These are phyloP conservation scores for Orbilia blumenaviensis DNA, from an alignment of 2,329 filamentous ascomycete species.

Conservation along the genomic window DNA sequence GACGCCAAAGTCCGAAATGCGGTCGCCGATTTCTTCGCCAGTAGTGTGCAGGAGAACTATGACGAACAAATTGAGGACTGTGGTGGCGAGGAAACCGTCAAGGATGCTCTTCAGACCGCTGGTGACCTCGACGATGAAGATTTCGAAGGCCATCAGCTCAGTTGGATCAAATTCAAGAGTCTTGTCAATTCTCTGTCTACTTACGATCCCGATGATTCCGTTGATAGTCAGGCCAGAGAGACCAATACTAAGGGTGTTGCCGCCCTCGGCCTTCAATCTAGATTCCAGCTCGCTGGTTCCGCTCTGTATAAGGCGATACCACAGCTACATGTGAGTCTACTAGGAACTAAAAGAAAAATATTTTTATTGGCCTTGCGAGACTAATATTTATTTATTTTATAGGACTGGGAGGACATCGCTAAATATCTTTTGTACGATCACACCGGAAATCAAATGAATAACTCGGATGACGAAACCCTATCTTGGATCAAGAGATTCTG, in stretches of 20 bases:
- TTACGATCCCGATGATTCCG: constrained; percentile 73
- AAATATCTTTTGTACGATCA: constrained; percentile 94
- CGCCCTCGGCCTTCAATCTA: constrained; percentile 48
- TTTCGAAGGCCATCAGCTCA: constrained; percentile 76
- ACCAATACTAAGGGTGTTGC: constrained; percentile 58
- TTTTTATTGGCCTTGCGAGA: no score
- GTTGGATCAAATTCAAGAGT: constrained; percentile 93
- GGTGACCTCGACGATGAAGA: constrained; percentile 75
- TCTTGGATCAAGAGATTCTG: constrained; percentile 75
- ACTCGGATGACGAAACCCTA: constrained; percentile 64
- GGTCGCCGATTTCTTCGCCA: constrained; percentile 87
- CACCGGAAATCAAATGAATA: constrained; percentile 67
- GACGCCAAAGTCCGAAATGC: constrained; percentile 86
- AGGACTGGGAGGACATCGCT: constrained; percentile 86
- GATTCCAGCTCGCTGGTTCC: constrained; percentile 47
- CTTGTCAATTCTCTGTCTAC: constrained; percentile 82
- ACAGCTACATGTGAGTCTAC: constrained; percentile 45
- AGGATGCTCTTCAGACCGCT: constrained; percentile 74
- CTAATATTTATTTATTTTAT: constrained; percentile 57
- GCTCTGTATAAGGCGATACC: constrained; percentile 47
- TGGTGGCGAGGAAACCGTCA: constrained; percentile 78
- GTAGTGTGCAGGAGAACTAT: constrained; percentile 83
- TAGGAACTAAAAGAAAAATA: no score
- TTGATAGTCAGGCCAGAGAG: constrained; percentile 58
- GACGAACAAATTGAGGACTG: constrained; percentile 83